Conservation (phyloP, 2,329 filamentous ascomycete species). For the Fusarium avenaceum region DNA sequence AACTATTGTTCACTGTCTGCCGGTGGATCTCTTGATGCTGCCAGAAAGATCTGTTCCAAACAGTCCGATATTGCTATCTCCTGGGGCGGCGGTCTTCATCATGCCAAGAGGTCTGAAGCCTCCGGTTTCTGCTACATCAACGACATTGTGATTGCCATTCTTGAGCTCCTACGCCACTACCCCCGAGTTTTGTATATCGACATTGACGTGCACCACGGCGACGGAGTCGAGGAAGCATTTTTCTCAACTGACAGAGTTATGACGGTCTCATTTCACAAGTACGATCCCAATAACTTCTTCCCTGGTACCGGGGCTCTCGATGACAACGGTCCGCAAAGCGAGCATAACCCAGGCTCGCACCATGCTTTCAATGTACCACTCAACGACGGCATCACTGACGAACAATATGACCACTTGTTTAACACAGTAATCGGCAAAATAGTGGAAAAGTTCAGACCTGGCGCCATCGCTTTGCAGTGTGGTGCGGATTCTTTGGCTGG, state of each 20-base stretch:
- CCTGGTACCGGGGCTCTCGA: conserved; percentile 90
- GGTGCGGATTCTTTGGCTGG: conserved; percentile 95
- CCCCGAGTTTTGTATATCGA: conserved; percentile 94
- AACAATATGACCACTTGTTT: conserved; percentile 89
- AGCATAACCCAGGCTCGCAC: conserved; percentile 88
- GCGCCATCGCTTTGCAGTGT: conserved; percentile 93
- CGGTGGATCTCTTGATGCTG: conserved; percentile 90
- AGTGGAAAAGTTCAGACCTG: conserved; percentile 86
- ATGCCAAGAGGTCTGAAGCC: conserved; percentile 94
- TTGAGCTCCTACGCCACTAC: conserved; percentile 85
- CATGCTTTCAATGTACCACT: conserved; percentile 92
- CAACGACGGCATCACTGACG: conserved; percentile 90
- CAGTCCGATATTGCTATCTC: conserved; percentile 97
- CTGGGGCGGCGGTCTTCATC: conserved; percentile 96
- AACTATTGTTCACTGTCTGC: conserved; percentile 96
- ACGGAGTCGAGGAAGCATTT: conserved; percentile 92
- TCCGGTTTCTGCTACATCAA: conserved; percentile 99
- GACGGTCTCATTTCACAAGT: conserved; percentile 97
- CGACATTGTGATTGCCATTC: conserved; percentile 93
- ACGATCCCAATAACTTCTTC: conserved; percentile 86
- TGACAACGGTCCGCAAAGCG: conserved; percentile 85
- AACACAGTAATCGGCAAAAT: conserved; percentile 82
- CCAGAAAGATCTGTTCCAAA: conserved; percentile 85
- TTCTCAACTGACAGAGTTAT: conserved; percentile 91
- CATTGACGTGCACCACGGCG: conserved; percentile 92